phyloP scores from a whole-genome alignment of 768 basidiomycete species.

The Lepiota venenata region DNA sequence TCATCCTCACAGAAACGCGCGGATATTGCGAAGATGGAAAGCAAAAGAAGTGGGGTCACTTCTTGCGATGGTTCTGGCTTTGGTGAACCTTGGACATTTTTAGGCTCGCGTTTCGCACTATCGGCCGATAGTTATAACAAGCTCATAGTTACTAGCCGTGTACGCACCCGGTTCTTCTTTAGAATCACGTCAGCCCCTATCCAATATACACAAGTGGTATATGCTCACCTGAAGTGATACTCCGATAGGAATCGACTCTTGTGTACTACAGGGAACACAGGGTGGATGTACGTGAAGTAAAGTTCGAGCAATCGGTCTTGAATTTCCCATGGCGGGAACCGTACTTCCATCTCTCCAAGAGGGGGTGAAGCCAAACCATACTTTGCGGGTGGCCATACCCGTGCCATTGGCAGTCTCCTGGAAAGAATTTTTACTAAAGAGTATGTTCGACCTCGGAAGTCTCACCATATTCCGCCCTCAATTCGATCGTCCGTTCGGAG shows the following conservation, averaged over 20 bases:
- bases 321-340: constrained; percentile 55
- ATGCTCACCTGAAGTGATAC: constrained; percentile 47
- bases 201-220: background rate
- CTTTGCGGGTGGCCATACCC: constrained; percentile 66
- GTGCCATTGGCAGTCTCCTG: constrained; percentile 72
- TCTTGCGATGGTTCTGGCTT: constrained; percentile 58
- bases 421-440: background rate
- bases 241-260: constrained; percentile 66
- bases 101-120: constrained; percentile 16
- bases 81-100: constrained; percentile 30
- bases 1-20: constrained; percentile 65
- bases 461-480: constrained; percentile 66
- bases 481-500: constrained; percentile 65
- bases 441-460: constrained; percentile 9
- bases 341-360: constrained; percentile 42
- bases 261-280: constrained; percentile 79
- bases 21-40: constrained; percentile 80
- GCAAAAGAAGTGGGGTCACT: constrained; percentile 63
- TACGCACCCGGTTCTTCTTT: constrained; percentile 7
- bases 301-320: constrained; percentile 70
- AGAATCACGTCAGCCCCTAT: background rate
- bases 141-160: background rate
- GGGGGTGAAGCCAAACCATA: constrained; percentile 33
- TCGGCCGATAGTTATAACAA: background rate
- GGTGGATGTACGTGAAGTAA: constrained; percentile 84